Conservation (phyloP, 2,329 filamentous ascomycete species). For the Alternaria rosae region DNA sequence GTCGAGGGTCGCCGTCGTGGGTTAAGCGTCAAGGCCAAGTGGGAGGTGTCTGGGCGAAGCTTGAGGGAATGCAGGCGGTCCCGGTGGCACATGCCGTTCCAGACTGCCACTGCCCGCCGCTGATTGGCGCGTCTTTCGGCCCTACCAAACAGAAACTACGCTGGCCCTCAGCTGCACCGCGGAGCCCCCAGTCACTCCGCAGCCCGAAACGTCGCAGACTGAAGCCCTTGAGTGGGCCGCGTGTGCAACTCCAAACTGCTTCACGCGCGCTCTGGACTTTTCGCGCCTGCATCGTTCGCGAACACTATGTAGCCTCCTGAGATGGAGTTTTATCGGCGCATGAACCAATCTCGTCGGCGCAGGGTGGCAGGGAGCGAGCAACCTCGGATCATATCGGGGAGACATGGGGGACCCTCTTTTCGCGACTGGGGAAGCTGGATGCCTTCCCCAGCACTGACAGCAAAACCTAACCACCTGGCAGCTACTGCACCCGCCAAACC, state of each 20-base stretch:
- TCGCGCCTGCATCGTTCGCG: neutral
- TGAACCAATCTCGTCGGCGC: neutral
- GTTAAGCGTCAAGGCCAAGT: slow-evolving; percentile 35
- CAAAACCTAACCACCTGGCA: neutral
- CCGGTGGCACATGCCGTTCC: slow-evolving; percentile 21
- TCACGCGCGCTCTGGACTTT: neutral
- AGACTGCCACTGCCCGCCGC: slow-evolving; percentile 2
- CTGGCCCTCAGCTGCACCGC: neutral
- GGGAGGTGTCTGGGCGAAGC: slow-evolving; percentile 31
- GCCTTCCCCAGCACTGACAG: neutral
- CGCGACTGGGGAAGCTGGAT: neutral
- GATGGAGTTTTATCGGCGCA: neutral
- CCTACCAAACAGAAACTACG: slow-evolving; percentile 9
- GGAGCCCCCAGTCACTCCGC: slow-evolving; percentile 4
- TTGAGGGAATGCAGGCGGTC: slow-evolving; percentile 17
- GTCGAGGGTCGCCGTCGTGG: slow-evolving; percentile 16
- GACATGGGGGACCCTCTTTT: neutral
- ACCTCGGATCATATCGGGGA: slow-evolving; percentile 4
- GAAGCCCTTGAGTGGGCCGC: neutral
- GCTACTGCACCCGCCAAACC: neutral
- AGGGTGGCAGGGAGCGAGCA: neutral
- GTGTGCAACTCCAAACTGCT: neutral
- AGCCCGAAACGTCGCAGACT: slow-evolving; percentile 12
- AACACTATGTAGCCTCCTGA: neutral
- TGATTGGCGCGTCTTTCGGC: slow-evolving; percentile 6